Percentiles rank a stretch among this genome's conserved stretches.
phyloP scores from a whole-genome alignment of 202 grass and related monocot species.

The Panicum hallii region DNA sequence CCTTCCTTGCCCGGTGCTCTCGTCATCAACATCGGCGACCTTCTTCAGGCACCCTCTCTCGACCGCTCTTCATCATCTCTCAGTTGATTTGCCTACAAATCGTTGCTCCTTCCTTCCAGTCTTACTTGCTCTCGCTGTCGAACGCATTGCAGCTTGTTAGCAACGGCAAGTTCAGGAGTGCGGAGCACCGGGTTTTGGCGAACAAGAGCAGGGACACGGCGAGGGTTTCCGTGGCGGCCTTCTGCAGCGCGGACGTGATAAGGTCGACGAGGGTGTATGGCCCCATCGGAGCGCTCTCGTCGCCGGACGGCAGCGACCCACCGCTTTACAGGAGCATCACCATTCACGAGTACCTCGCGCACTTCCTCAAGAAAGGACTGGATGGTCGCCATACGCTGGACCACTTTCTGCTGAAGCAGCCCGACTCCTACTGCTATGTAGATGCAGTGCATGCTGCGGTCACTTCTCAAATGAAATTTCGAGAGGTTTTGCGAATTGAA shows the following conservation, averaged over 20 bases:
- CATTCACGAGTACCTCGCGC: background rate
- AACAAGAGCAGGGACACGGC: background rate
- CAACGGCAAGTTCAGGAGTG: background rate
- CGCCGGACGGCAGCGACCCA: background rate
- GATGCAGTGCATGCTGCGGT: background rate
- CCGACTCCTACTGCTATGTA: background rate
- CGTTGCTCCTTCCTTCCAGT: background rate
- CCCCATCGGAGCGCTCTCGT: background rate
- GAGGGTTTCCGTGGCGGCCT: background rate
- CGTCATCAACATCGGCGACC: background rate
- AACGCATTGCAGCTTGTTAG: background rate
- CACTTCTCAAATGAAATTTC: background rate
- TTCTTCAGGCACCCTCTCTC: background rate
- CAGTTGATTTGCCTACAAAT: background rate
- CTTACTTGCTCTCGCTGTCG: background rate
- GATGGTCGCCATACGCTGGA: background rate
- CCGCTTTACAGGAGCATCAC: background rate
- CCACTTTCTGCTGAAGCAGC: background rate
- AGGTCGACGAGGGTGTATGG: background rate
- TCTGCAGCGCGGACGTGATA: background rate
- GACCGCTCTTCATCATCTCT: background rate
- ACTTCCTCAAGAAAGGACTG: background rate
- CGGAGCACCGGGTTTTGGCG: background rate
- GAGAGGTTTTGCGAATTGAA: background rate
- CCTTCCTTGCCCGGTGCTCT: background rate